Evolutionary conservation across 148 eudicot genomes (phyloP), one percentile per base, ranked within the genome.

Genomic region (Nepenthes mirabilis): DNA sequence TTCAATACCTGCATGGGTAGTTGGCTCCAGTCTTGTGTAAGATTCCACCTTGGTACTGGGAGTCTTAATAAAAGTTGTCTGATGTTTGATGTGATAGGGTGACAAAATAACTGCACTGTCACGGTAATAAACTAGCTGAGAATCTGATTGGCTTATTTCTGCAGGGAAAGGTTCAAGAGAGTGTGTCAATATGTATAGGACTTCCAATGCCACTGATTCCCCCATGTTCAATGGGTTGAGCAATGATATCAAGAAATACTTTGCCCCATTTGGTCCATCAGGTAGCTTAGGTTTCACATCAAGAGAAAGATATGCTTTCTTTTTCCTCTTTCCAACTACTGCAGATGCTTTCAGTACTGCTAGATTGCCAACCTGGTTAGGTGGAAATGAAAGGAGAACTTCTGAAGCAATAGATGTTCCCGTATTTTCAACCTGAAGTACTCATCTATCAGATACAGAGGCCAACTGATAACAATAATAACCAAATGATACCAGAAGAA

Each of bases 141-240:
- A 67, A 40, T 93, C 97, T 5, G 89, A 86, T 64, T 93, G 99
- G 69, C 85, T 82, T 36, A 93, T 93, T 76, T 93, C 99, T 50
- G 72, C 68, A 1, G 99, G 97, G 80, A 89, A 93, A 35, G 99
- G 99, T 61, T 93, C 91, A n/a, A 93, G 87, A 67, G 95, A 84
- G 66, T 81, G 89, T 8, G 97, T 93, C 70, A 84, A 72, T 64
- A 77, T 68, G 67, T 93, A 90, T 33, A 84, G 69, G 57, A 89
- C 76, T 79, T 93, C 99, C 35, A 93, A 68, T 33, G 89, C 79
- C 51, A 74, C 61, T 52, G 84, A 57, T 76, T 70, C 91, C 74
- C 87, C 84, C 14, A 57, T 61, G 36, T 61, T 70, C 57, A 93
- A 69, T n/a, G 91, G 84, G 11, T 78, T 80, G 37, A 77, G 64